Evolutionary conservation across 148 eudicot genomes (phyloP).

Genomic region (Mesembryanthemum crystallinum): DNA sequence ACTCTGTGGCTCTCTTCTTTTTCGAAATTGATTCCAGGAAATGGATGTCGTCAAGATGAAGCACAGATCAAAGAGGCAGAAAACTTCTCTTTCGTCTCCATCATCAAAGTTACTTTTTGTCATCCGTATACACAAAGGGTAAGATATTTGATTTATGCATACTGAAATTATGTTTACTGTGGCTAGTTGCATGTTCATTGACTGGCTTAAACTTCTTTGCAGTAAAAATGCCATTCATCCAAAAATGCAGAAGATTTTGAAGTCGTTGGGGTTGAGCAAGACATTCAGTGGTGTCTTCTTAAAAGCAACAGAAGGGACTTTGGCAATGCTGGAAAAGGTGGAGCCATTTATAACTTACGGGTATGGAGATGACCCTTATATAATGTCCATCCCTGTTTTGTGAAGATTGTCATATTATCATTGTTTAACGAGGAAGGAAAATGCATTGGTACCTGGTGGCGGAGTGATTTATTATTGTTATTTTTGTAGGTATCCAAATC

Average conservation of each 20-base stretch:
- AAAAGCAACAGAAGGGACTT: constrained; percentile 58
- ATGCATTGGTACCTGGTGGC: background rate
- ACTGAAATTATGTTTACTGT: background rate
- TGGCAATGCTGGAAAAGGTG: constrained; percentile 68
- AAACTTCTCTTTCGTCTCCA: constrained; percentile 15
- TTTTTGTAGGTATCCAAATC: constrained; percentile 36
- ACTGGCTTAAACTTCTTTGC: constrained; percentile 21
- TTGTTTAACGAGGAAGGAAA: too few relatives aligned
- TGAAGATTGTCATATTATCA: background rate
- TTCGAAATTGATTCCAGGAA: constrained; percentile 44
- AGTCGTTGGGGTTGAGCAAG: constrained; percentile 60
- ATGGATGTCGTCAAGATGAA: constrained; percentile 79
- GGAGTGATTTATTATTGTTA: background rate
- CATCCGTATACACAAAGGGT: constrained; percentile 90
- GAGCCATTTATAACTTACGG: constrained; percentile 92
- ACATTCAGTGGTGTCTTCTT: constrained; percentile 75
- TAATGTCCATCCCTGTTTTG: background rate
- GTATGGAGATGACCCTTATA: constrained; percentile 33
- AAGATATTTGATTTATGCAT: background rate
- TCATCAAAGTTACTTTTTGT: constrained; percentile 66
- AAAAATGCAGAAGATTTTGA: constrained; percentile 51
- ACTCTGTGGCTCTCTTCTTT: background rate
- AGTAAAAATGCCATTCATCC: constrained; percentile 82
- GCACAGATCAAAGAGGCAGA: constrained; percentile 58
- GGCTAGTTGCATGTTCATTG: constrained; percentile 7